Percentiles rank a stretch among this genome's conserved stretches.
Conservation (phyloP, 768 basidiomycete genomes). For the Lentinula guzmanii region DNA sequence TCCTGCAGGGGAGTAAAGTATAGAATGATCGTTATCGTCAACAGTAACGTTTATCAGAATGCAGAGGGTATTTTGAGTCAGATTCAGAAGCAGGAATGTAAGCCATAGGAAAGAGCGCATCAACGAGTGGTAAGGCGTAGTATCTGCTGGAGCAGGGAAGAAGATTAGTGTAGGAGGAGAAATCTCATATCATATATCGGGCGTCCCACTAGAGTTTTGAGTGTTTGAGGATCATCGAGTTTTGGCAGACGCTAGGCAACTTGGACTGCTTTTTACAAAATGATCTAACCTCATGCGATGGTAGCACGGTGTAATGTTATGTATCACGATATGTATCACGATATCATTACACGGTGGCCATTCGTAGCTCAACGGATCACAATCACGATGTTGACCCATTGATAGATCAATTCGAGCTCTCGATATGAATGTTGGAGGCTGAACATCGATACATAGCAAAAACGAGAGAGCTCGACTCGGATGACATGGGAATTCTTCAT, state of each 20-base stretch:
- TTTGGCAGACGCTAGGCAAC: background rate
- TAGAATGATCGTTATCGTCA: conserved; percentile 18
- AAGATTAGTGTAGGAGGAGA: background rate
- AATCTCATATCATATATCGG: background rate
- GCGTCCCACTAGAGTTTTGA: background rate
- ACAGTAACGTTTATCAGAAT: conserved; percentile 20
- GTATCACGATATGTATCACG: background rate
- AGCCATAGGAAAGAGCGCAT: background rate
- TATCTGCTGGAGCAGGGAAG: background rate
- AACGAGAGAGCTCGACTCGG: too few relatives aligned
- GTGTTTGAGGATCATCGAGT: background rate
- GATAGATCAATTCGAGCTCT: too few relatives aligned
- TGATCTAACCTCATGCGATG: background rate
- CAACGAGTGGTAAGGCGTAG: background rate
- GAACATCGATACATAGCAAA: too few relatives aligned
- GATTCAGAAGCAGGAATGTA: background rate
- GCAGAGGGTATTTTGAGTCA: background rate
- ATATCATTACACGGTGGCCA: background rate
- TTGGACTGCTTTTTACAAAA: background rate
- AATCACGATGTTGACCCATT: too few relatives aligned
- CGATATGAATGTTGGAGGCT: too few relatives aligned
- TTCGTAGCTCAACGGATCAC: too few relatives aligned
- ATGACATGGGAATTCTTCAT: too few relatives aligned
- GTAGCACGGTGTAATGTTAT: background rate
- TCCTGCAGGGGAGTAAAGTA: conserved; percentile 13